Base-by-base conservation (phyloP, 208 protist genomes). In the Porcisia deanei region DNA sequence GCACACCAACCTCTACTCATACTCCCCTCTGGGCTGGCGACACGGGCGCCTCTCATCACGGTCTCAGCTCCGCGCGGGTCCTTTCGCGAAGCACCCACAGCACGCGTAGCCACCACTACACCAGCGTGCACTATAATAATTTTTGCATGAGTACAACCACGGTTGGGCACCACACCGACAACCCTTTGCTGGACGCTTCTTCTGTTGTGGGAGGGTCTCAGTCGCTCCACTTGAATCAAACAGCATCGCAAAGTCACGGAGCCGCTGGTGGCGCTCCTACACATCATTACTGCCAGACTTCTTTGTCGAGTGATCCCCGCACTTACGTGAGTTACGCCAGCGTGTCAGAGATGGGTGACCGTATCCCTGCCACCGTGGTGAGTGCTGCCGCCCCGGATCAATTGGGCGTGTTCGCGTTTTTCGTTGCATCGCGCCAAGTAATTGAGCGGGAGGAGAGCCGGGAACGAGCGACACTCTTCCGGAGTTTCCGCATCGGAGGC, bases 381-480 rank as follows among this genome's bases (percentile, higher is more conserved):
- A 30, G 60, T 3, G 6, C 71, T 20, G 18, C 55, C 16, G 53
- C 54, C 20, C 76, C 70, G 20, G 76, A 81, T 59, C 79, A 75
- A 53, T 72, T 75, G 0, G 76, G 81, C 54, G 55, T 88, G 37
- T 49, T 79, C 1, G 75, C 72, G 6, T 73, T 83, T 37, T 65
- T 76, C 0, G 68, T 73, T 1, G 76, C 81, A 20, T 73, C 74
- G 12, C 77, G 75, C 54, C 73, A 80, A 20, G 60, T 60, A 1
- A 39, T 76, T 1, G 71, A 81, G 37, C 30, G 47, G n/a, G 77
- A 85, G 22, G 84, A 85, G 71, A 61, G 41, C 2, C 45, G 76
- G 63, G 61, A 72, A 52, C 69, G 84, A 10, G 49, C 20, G 47
- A 63, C 59, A 52, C 63, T 85, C 37, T 57, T 57, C 16, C 39